Base-by-base conservation (phyloP, 2,329 filamentous ascomycete species). In the Colletotrichum zoysiae region DNA sequence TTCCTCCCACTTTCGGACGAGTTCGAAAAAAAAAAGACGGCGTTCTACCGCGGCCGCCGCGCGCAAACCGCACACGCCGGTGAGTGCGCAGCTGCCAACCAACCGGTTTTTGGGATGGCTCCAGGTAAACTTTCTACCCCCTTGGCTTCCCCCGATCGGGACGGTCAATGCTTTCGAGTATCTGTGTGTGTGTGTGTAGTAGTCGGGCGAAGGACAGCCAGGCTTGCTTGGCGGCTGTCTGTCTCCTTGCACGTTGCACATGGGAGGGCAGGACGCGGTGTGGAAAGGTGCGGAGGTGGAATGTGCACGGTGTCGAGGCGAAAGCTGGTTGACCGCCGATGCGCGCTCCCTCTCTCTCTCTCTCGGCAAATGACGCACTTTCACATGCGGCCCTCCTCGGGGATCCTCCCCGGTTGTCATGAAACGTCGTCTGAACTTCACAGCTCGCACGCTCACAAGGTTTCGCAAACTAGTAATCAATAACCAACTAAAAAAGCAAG, bases 331-430 rank as follows among this genome's bases (percentile, higher is more conserved):
- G 42, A 30, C 12, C 23, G 58, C 9, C 8, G 20, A 20, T 46
- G 20, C 44, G 44, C 20, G n/a, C 44, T n/a, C 30, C 4, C 20
- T 46, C 44, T n/a, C 38, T 40, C 38, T 56, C 18, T 46, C 44
- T n/a, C 33, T 58, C 51, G 53, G 59, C 69, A 65, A 71, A 69
- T 71, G 69, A 71, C 69, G 65, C 65, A 71, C 59, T 71, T 71
- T 71, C 69, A 71, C 69, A 71, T 71, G 69, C 58, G 57, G 55
- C 20, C n/a, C n/a, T 30, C 30, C 46, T 46, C 38, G 57, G 58
- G 69, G 69, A 35, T 48, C 46, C 30, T 64, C 59, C 69, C 66
- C 38, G 42, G 40, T 48, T 33, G 44, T 63, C 58, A n/a, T 68
- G 69, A 68, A 68, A 71, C 69, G 38, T 42, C 57, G 51, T 68